These are phyloP conservation scores for Claviceps quebecensis DNA, from an alignment of 2,329 filamentous ascomycete genomes.

Conservation along the genomic window DNA sequence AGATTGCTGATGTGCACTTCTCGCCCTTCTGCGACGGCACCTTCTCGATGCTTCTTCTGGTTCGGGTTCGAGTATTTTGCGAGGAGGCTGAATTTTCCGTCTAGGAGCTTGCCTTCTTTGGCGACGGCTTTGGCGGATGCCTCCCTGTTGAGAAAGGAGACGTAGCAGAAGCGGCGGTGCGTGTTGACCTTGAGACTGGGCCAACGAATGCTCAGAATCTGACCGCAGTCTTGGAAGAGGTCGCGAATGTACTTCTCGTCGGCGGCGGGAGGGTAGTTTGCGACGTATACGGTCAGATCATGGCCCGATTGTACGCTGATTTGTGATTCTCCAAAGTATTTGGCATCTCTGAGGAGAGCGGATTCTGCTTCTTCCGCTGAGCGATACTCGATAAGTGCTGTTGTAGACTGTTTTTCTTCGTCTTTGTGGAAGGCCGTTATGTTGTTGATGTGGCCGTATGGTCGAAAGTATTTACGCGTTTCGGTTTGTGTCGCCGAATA, in stretches of 20 bases:
- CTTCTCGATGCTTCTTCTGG: slow-evolving; percentile 63
- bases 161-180: slow-evolving; percentile 85
- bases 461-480: slow-evolving; percentile 79
- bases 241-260: slow-evolving; percentile 56
- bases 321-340: slow-evolving; percentile 58
- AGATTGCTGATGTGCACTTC: slow-evolving; percentile 70
- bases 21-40: slow-evolving; percentile 71
- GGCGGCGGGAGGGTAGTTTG: slow-evolving; percentile 72
- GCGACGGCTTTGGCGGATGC: slow-evolving; percentile 57
- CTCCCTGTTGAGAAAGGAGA: slow-evolving; percentile 65
- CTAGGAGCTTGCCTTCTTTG: slow-evolving; percentile 57
- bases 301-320: slow-evolving; percentile 64
- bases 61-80: slow-evolving; percentile 76
- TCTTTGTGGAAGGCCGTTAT: slow-evolving; percentile 52
- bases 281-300: slow-evolving; percentile 72
- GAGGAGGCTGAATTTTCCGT: slow-evolving; percentile 52
- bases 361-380: slow-evolving; percentile 66
- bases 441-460: slow-evolving; percentile 73
- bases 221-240: slow-evolving; percentile 61
- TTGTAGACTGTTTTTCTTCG: slow-evolving; percentile 42
- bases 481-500: slow-evolving; percentile 53
- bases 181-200: slow-evolving; percentile 84
- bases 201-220: slow-evolving; percentile 74
- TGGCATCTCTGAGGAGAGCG: slow-evolving; percentile 68
- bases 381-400: slow-evolving; percentile 76